Conservation (phyloP, 768 basidiomycete species). For the Tulasnella sp. region DNA sequence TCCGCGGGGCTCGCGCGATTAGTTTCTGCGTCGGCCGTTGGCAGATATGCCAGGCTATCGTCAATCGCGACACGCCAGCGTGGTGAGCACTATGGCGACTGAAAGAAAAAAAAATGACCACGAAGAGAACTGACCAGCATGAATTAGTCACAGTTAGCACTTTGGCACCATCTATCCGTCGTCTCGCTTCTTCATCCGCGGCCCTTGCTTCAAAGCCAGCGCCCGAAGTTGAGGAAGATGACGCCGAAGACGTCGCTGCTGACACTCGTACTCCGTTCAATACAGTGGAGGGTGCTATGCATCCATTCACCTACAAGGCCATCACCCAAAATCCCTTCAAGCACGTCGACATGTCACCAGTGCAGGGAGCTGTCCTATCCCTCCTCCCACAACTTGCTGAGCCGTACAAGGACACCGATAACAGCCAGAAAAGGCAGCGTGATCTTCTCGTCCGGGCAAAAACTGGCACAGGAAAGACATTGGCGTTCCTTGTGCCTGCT, state of each 20-base stretch:
- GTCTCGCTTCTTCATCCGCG: not conserved
- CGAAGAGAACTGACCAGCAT: not conserved
- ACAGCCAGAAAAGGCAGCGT: constrained; percentile 25
- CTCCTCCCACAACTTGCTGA: constrained; percentile 59
- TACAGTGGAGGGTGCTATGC: constrained; percentile 27
- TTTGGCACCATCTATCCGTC: not conserved
- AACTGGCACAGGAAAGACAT: constrained; percentile 83
- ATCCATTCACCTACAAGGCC: constrained; percentile 39
- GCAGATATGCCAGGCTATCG: not conserved
- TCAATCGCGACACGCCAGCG: too few relatives aligned
- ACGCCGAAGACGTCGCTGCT: not conserved
- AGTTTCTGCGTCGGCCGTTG: not conserved
- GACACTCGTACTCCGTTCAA: constrained; percentile 23
- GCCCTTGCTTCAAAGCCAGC: not conserved
- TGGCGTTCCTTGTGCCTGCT: constrained; percentile 80
- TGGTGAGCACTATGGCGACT: not conserved
- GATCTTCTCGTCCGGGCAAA: constrained; percentile 81
- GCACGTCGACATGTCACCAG: constrained; percentile 61
- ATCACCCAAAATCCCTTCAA: constrained; percentile 54
- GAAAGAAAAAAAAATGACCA: not conserved
- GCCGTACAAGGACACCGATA: constrained; percentile 33
- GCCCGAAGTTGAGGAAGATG: not conserved
- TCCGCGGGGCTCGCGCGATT: not conserved
- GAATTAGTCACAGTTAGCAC: not conserved
- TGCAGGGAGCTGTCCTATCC: constrained; percentile 68